These are phyloP conservation scores for Ogataea degrootiae DNA, from an alignment of 805 yeast species.

Conservation along the genomic window DNA sequence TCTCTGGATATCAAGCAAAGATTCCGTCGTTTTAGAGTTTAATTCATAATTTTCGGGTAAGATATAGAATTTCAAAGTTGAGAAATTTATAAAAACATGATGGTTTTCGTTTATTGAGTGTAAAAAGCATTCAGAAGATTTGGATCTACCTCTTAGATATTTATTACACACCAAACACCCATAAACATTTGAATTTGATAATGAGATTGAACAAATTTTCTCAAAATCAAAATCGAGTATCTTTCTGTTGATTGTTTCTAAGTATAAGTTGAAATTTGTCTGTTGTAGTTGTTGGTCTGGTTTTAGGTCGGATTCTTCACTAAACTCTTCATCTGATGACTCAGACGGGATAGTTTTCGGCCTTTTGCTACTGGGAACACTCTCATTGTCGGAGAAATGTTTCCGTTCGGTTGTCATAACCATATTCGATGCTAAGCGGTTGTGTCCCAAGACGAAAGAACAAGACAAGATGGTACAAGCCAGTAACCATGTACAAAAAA, in stretches of 20 bases:
- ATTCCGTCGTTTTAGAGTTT: constrained; percentile 22
- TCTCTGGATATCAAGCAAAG: constrained; percentile 48
- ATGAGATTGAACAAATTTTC: constrained; percentile 58
- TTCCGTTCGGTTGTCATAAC: no score
- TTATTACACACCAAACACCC: constrained; percentile 73
- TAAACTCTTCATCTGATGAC: background rate
- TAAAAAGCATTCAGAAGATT: constrained; percentile 57
- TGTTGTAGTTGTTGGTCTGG: background rate
- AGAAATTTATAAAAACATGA: constrained; percentile 57
- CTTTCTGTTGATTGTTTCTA: constrained; percentile 40
- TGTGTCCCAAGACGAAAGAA: no score
- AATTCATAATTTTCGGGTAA: constrained; percentile 61
- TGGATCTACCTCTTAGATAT: constrained; percentile 64
- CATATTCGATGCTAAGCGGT: no score
- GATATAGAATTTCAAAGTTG: constrained; percentile 43
- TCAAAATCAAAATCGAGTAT: constrained; percentile 66
- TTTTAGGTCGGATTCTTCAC: background rate
- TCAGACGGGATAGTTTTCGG: no score
- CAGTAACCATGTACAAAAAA: no score
- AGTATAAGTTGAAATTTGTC: constrained; percentile 21
- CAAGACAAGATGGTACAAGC: no score
- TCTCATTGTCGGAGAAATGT: no score
- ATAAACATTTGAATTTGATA: constrained; percentile 58
- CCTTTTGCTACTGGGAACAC: no score
- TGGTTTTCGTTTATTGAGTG: constrained; percentile 64